A percentile compares a stretch with the other conserved stretches of the same genome.
These are phyloP conservation scores for Pichia sp. DNA, from an alignment of 1,139 yeast genomes.

Conservation along the genomic window DNA sequence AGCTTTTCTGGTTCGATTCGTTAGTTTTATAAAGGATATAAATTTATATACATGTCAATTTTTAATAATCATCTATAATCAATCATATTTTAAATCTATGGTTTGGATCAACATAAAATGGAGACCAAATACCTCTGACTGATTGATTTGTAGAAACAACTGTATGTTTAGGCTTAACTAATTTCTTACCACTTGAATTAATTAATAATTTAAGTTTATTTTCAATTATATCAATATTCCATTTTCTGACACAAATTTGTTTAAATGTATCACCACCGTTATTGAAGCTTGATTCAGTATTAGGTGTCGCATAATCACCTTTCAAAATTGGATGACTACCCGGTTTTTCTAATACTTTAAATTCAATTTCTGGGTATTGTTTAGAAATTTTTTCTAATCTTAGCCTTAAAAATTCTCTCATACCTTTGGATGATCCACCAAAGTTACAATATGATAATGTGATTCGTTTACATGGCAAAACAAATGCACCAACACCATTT, in stretches of 20 bases:
- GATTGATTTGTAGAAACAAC: conserved; percentile 76
- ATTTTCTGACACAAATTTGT: conserved; percentile 56
- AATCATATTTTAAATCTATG: conserved; percentile 58
- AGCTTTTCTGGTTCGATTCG: neutral
- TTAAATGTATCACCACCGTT: conserved; percentile 22
- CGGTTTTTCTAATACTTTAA: conserved; percentile 57
- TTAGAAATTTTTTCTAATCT: conserved; percentile 54
- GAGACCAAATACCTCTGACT: conserved; percentile 97
- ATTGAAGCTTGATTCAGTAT: neutral
- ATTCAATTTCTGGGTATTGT: conserved; percentile 59
- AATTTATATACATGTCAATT: neutral
- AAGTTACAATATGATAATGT: conserved; percentile 80
- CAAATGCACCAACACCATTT: conserved; percentile 78
- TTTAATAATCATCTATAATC: neutral
- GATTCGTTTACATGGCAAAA: conserved; percentile 67
- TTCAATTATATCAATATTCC: conserved; percentile 45
- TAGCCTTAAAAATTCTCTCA: conserved; percentile 59
- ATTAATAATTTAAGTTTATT: conserved; percentile 49
- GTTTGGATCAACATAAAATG: conserved; percentile 71
- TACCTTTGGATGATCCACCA: conserved; percentile 91
- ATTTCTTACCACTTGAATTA: conserved; percentile 53
- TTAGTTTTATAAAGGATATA: conserved; percentile 1
- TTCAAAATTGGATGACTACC: conserved; percentile 74
- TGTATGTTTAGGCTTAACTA: conserved; percentile 59
- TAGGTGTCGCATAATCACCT: conserved; percentile 49